Base-by-base conservation (phyloP, 805 yeast genomes). In the Candida silvicultrix region DNA sequence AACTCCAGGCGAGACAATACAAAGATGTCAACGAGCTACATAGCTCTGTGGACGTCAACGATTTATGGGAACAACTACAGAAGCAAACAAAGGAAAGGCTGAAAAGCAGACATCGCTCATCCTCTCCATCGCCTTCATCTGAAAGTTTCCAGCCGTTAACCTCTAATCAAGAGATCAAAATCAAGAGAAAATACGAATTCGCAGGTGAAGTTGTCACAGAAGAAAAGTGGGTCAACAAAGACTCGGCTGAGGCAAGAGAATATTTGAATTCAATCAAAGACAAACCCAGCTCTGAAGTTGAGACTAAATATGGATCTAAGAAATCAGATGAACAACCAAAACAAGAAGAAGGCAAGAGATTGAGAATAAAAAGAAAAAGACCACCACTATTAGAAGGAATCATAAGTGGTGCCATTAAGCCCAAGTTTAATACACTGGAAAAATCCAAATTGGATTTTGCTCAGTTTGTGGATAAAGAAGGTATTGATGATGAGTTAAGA, bases 381-480 rank as follows among this genome's bases (percentile, higher is more conserved):
- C 83, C 86, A 3, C 81, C 92, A 22, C 66, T 88, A 28, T 67
- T 89, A 8, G 90, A 86, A 60, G 87, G 83, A 46, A 89, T 89
- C 34, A 75, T 89, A 40, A 69, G 78, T 39, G 75, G 82, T 11
- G 73, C 85, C 3, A 78, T 83, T 51, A 81, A 85, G 54, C 80
- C 87, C 29, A 92, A 89, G 61, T 71, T 94, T 50, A 86, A 95
- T 21, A 94, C 99, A 0, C 69, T 94, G 52, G 98, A 94, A 62
- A 94, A 94, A 65, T 86, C 96, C 1, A 73, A 95, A 51, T 71
- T 94, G 43, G 99, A 94, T 65, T 94, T 98, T 96, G 95, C 95
- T 1, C 80, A 86, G 41, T 89, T 86, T 66, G 97, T 94, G 28
- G 97, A 92, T 65, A 76, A 85, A 52, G 81, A 83, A 52, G 89